These are phyloP conservation scores for Ogataea zsoltii DNA, from an alignment of 805 yeast genomes.

Conservation along the genomic window DNA sequence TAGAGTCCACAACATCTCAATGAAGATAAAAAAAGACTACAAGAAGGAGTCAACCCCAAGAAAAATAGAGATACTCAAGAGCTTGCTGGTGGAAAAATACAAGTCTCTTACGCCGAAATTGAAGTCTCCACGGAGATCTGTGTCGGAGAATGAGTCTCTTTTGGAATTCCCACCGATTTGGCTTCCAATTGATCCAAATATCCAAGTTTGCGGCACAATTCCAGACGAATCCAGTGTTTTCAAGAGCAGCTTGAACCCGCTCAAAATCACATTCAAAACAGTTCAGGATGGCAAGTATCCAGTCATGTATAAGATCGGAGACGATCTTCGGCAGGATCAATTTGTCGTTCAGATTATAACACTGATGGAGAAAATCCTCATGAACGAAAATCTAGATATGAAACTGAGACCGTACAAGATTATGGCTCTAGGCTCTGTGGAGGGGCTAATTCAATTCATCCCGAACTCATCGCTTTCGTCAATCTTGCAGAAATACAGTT, in stretches of 20 bases:
- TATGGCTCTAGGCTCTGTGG: conserved; percentile 85
- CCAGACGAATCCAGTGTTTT: conserved; percentile 84
- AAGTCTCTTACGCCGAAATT: conserved; percentile 24
- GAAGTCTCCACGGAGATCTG: conserved; percentile 12
- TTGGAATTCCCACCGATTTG: conserved; percentile 53
- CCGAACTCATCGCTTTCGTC: conserved; percentile 88
- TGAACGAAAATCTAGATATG: conserved; percentile 88
- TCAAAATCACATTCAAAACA: conserved; percentile 77
- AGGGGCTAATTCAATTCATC: conserved; percentile 93
- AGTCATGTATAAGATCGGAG: conserved; percentile 93
- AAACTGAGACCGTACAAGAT: conserved; percentile 86
- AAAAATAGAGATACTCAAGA: conserved; percentile 69
- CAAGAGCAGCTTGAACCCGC: conserved; percentile 87
- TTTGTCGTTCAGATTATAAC: conserved; percentile 91
- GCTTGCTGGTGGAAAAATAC: conserved; percentile 52
- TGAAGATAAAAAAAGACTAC: conserved; percentile 52
- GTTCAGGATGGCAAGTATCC: conserved; percentile 57
- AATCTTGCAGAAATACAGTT: conserved; percentile 72
- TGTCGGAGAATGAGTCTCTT: conserved; percentile 28
- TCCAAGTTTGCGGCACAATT: conserved; percentile 70
- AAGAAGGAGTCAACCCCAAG: conserved; percentile 75
- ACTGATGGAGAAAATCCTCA: conserved; percentile 84
- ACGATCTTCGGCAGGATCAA: conserved; percentile 94
- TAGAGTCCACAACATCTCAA: conserved; percentile 64
- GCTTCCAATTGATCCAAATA: conserved; percentile 81